phyloP scores from a whole-genome alignment of 345 rosid genomes.

The Gossypium mustelinum region DNA sequence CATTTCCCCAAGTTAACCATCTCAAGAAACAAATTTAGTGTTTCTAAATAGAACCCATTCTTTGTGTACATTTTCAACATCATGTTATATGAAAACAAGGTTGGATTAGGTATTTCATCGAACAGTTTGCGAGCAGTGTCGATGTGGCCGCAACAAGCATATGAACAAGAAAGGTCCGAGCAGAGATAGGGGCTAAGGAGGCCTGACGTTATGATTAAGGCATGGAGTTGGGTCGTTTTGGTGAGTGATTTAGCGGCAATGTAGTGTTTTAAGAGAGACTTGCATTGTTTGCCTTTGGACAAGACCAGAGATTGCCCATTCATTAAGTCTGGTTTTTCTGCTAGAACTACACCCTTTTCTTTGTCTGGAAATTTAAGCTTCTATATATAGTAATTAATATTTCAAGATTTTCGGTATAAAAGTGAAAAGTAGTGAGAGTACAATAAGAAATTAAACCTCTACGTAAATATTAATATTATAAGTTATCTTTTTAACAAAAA shows the following conservation, averaged over 20 bases:
- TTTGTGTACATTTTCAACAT: slow-evolving; percentile 39
- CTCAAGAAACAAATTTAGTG: slow-evolving; percentile 36
- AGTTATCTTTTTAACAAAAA: too few relatives aligned
- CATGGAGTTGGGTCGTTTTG: slow-evolving; percentile 45
- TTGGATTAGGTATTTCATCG: slow-evolving; percentile 46
- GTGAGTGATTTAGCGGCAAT: slow-evolving; percentile 38
- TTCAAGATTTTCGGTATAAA: too few relatives aligned
- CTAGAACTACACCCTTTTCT: neutral
- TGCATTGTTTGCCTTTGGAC: slow-evolving; percentile 21
- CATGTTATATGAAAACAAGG: slow-evolving; percentile 36
- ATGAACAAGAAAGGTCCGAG: slow-evolving; percentile 14
- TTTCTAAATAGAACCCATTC: slow-evolving; percentile 27
- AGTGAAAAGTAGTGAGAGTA: too few relatives aligned
- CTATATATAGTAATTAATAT: neutral
- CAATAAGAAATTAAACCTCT: too few relatives aligned
- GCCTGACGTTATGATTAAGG: slow-evolving; percentile 38
- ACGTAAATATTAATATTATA: too few relatives aligned
- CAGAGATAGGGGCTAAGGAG: slow-evolving; percentile 19
- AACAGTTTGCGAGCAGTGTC: slow-evolving; percentile 41
- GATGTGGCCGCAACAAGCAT: slow-evolving; percentile 24
- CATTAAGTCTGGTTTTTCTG: slow-evolving; percentile 18
- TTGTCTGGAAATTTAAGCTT: neutral
- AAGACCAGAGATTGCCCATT: slow-evolving; percentile 24
- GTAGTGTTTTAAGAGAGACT: slow-evolving; percentile 39
- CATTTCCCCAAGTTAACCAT: slow-evolving; percentile 38